These are phyloP conservation scores for Fusarium setosum DNA, from an alignment of 2,329 filamentous ascomycete genomes.

Conservation along the genomic window DNA sequence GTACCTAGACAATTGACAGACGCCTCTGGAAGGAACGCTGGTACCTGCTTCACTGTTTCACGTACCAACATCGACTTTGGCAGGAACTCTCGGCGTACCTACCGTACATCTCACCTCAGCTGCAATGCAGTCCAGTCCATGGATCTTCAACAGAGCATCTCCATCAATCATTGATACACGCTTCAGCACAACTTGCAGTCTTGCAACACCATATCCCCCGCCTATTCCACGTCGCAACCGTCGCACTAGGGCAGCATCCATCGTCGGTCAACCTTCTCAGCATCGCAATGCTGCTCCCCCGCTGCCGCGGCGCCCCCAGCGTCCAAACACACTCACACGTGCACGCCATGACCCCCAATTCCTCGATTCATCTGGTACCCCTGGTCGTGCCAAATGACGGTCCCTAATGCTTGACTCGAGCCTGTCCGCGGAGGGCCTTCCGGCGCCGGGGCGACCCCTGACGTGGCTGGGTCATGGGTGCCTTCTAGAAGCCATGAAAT, in stretches of 20 bases:
- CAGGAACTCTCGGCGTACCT: background rate
- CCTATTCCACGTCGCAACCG: background rate
- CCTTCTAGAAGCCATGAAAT: slow-evolving; percentile 43
- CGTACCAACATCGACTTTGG: background rate
- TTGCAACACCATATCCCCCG: background rate
- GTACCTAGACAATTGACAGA: background rate
- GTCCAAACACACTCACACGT: slow-evolving; percentile 35
- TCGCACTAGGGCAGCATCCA: background rate
- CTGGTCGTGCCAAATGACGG: slow-evolving; percentile 21
- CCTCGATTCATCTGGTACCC: slow-evolving; percentile 28
- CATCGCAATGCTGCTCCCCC: slow-evolving; percentile 3
- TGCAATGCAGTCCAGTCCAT: background rate
- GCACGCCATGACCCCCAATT: slow-evolving; percentile 24
- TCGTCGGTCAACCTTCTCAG: slow-evolving; percentile 26
- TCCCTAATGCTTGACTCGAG: slow-evolving; percentile 30
- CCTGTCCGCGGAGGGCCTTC: slow-evolving; percentile 37
- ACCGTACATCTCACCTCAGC: background rate
- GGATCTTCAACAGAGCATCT: background rate
- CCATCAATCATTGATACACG: background rate
- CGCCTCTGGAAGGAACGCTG: slow-evolving; percentile 4
- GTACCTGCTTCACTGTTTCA: background rate
- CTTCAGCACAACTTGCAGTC: no score
- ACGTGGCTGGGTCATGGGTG: slow-evolving; percentile 27
- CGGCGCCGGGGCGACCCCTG: slow-evolving; percentile 35
- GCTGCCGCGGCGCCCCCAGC: slow-evolving; percentile 13